Evolutionary conservation across 1,284 basidiomycete genomes (phyloP).

Genomic region (Heterobasidion irregulare): DNA sequence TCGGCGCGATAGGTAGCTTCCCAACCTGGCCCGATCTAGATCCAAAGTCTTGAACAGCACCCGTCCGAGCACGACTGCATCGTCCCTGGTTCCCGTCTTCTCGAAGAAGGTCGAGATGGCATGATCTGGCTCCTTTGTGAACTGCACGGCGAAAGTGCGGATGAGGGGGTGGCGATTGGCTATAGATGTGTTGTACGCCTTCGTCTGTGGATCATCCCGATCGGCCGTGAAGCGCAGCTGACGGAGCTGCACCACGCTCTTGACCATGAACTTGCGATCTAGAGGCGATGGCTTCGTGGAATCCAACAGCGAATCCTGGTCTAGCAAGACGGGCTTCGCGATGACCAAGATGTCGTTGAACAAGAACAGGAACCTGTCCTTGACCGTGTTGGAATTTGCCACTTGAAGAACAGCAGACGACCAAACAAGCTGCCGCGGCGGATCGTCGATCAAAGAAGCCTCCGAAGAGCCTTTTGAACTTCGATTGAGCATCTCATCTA

Average conservation of each 20-base stretch:
- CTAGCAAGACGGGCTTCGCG: slow-evolving; percentile 61
- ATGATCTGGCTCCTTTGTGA: slow-evolving; percentile 63
- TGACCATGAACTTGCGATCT: slow-evolving; percentile 81
- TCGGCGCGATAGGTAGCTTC: slow-evolving; percentile 71
- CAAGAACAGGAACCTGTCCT: slow-evolving; percentile 92
- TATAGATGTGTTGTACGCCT: slow-evolving; percentile 19
- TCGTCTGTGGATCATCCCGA: slow-evolving; percentile 46
- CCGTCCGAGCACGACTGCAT: slow-evolving; percentile 64
- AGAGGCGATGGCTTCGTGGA: slow-evolving; percentile 56
- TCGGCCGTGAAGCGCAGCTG: slow-evolving; percentile 64
- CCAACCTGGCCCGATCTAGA: slow-evolving; percentile 77
- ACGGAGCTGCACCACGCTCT: slow-evolving; percentile 76
- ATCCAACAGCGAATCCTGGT: slow-evolving; percentile 53
- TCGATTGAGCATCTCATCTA: slow-evolving; percentile 60
- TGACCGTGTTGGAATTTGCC: slow-evolving; percentile 88
- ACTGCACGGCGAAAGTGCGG: slow-evolving; percentile 65
- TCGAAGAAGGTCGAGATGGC: slow-evolving; percentile 63
- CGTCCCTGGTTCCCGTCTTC: slow-evolving; percentile 46
- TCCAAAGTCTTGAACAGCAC: slow-evolving; percentile 82
- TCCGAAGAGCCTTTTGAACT: slow-evolving; percentile 51
- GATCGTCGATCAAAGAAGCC: slow-evolving; percentile 68
- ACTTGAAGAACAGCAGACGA: slow-evolving; percentile 89
- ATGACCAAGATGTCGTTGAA: slow-evolving; percentile 94
- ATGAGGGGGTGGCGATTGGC: slow-evolving; percentile 52
- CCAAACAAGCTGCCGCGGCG: slow-evolving; percentile 78